These are phyloP conservation scores for Aureobasidium leucospermi DNA, from an alignment of 2,329 filamentous ascomycete genomes.

Conservation along the genomic window DNA sequence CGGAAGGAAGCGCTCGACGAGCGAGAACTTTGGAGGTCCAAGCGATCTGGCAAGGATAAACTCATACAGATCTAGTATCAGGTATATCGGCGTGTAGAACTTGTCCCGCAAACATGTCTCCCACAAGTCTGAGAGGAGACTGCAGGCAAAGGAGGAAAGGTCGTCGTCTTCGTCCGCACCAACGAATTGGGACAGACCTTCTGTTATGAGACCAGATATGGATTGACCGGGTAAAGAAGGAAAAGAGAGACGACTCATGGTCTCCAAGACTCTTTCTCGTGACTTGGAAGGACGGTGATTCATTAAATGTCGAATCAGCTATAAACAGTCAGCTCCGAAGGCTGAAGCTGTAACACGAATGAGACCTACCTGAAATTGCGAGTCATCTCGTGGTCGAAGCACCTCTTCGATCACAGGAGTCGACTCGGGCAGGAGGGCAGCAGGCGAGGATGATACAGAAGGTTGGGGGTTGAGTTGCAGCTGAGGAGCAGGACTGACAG, in stretches of 20 bases:
- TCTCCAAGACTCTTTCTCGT: conserved; percentile 59
- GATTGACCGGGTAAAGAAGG: conserved; percentile 56
- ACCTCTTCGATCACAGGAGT: background rate
- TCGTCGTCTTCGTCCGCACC: conserved; percentile 42
- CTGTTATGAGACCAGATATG: conserved; percentile 60
- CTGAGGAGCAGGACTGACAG: conserved; percentile 60
- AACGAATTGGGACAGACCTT: conserved; percentile 54
- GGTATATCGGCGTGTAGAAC: conserved; percentile 52
- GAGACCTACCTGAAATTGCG: conserved; percentile 11
- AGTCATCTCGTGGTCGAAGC: background rate
- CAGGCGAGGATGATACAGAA: background rate
- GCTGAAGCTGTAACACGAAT: background rate
- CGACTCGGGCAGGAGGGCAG: background rate
- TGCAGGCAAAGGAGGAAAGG: conserved; percentile 57
- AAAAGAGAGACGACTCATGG: conserved; percentile 56
- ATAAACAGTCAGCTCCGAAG: conserved; percentile 1
- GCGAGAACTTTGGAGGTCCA: conserved; percentile 49
- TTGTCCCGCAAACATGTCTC: conserved; percentile 57
- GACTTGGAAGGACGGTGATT: conserved; percentile 52
- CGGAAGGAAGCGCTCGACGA: conserved; percentile 50
- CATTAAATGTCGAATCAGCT: conserved; percentile 51
- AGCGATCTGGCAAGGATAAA: conserved; percentile 59
- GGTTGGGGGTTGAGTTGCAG: conserved; percentile 20
- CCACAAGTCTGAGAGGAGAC: conserved; percentile 61
- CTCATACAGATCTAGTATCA: conserved; percentile 57